Conservation (phyloP, 2,329 filamentous ascomycete species). For the Scortechinia acanthostroma region DNA sequence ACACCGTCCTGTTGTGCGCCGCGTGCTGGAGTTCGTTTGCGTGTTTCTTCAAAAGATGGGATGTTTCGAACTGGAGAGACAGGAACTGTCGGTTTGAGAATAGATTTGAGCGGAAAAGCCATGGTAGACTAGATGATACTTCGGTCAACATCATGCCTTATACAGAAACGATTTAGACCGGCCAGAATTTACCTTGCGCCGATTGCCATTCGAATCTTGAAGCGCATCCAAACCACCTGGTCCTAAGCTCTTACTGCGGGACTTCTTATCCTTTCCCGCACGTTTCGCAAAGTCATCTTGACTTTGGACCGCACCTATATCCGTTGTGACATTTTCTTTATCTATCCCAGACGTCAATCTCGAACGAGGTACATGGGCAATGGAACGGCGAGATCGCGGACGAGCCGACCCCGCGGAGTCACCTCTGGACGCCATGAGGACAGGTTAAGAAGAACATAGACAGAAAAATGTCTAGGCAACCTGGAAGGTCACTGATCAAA, state of each 20-base stretch:
- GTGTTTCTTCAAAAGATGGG: constrained; percentile 43
- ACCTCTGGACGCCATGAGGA: background rate
- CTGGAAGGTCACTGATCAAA: too few species aligned
- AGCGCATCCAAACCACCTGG: constrained; percentile 53
- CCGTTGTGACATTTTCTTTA: constrained; percentile 41
- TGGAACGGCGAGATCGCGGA: constrained; percentile 29
- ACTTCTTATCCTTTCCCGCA: constrained; percentile 32
- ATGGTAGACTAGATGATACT: background rate
- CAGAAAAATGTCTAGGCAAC: too few species aligned
- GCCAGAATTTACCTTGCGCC: constrained; percentile 36
- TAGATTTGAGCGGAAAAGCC: constrained; percentile 20
- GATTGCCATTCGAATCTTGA: constrained; percentile 41
- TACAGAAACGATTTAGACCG: too few species aligned
- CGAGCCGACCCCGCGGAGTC: background rate
- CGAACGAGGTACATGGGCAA: constrained; percentile 35
- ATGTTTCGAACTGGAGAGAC: constrained; percentile 39
- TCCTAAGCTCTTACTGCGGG: constrained; percentile 59
- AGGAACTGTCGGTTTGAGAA: constrained; percentile 37
- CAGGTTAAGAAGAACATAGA: background rate
- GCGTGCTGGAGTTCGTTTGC: constrained; percentile 27
- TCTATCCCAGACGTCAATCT: constrained; percentile 23
- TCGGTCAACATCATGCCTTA: too few species aligned
- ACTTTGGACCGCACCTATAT: constrained; percentile 19
- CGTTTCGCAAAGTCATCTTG: constrained; percentile 12
- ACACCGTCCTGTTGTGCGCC: constrained; percentile 3